These are phyloP conservation scores for Aspergillus amoenus DNA, from an alignment of 2,329 filamentous ascomycete species.

Conservation along the genomic window DNA sequence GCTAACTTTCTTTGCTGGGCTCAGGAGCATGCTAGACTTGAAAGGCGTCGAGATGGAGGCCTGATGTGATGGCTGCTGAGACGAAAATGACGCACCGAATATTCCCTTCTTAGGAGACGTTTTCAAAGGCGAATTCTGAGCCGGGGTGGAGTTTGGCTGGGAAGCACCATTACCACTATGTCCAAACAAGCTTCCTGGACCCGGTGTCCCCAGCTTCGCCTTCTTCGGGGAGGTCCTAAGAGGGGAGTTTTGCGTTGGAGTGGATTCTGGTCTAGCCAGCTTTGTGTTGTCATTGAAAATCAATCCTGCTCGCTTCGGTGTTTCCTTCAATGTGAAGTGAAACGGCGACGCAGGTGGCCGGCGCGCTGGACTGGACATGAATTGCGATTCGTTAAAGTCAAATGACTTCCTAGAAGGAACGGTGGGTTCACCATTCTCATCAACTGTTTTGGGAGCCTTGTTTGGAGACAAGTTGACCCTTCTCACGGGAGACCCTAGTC, in stretches of 20 bases:
- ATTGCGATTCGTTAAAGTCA: constrained; percentile 32
- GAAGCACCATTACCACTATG: constrained; percentile 1
- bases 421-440: constrained; percentile 35
- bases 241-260: constrained; percentile 36
- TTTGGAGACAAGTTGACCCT: constrained; percentile 31
- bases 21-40: constrained; percentile 40
- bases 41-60: constrained; percentile 36
- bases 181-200: constrained; percentile 13
- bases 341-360: constrained; percentile 46
- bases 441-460: constrained; percentile 25
- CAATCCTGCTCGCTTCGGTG: constrained; percentile 37
- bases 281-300: constrained; percentile 24
- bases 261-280: constrained; percentile 23
- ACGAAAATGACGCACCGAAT: constrained; percentile 35
- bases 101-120: constrained; percentile 27
- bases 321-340: constrained; percentile 43
- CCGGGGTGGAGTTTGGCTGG: constrained; percentile 21
- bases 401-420: constrained; percentile 28
- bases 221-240: constrained; percentile 48
- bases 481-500: constrained; percentile 36
- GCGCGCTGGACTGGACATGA: constrained; percentile 46
- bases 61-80: constrained; percentile 33
- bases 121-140: constrained; percentile 21
- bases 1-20: constrained; percentile 44
- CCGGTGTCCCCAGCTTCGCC: constrained; percentile 21